Evolutionary conservation across 768 basidiomycete genomes (phyloP).

Genomic region (Leccinellum luteum): DNA sequence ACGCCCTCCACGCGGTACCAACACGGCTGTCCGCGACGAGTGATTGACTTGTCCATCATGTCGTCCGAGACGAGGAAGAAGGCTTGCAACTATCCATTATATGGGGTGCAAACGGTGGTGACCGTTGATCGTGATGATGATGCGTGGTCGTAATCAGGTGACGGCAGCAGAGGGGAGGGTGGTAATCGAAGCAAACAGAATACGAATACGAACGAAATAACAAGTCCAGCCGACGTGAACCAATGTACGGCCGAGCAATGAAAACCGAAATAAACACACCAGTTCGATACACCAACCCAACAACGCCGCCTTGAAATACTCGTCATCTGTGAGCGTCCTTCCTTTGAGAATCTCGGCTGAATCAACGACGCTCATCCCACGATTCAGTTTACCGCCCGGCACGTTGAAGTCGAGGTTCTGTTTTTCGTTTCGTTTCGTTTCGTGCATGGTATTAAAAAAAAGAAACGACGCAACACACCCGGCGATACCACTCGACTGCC

Average conservation of each 20-base stretch:
- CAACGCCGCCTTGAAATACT: constrained; percentile 85
- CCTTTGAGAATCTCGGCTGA: constrained; percentile 87
- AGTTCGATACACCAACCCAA: constrained; percentile 97
- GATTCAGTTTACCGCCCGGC: constrained; percentile 95
- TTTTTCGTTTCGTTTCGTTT: constrained; percentile 41
- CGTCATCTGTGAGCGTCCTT: constrained; percentile 64
- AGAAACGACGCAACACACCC: constrained; percentile 47
- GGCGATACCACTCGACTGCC: constrained; percentile 71
- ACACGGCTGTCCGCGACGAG: constrained; percentile 91
- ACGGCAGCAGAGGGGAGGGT: background rate
- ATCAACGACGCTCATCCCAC: constrained; percentile 95
- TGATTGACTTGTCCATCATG: constrained; percentile 95
- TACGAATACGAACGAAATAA: background rate
- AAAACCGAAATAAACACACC: constrained; percentile 46
- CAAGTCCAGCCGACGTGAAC: background rate
- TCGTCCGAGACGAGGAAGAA: constrained; percentile 93
- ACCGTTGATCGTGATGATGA: background rate
- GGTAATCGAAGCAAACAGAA: background rate
- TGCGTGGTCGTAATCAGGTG: background rate
- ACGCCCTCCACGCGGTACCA: constrained; percentile 73
- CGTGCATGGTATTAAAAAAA: constrained; percentile 53
- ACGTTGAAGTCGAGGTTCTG: constrained; percentile 92
- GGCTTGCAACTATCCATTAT: constrained; percentile 60
- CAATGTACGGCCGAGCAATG: too few species aligned
- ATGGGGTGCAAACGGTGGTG: background rate